Evolutionary conservation across 164 flowering plant genomes (phyloP), one percentile per base, ranked within the genome.

Genomic region (Amborella trichopoda): DNA sequence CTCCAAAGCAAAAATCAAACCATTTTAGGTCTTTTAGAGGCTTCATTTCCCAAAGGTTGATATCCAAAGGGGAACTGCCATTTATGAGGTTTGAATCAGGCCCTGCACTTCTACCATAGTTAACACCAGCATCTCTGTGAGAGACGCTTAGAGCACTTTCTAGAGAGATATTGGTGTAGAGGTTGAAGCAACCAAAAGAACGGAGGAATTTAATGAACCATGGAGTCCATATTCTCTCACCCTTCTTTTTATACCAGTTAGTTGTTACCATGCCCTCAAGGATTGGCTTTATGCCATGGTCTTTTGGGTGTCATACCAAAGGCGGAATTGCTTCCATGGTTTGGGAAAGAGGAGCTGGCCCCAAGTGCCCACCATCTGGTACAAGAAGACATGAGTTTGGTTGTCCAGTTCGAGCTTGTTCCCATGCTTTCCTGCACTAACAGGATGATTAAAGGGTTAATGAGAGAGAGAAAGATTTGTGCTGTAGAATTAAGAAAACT

Each of bases 331-430:
- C 64, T 84, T 91, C 98, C 98, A 87, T 14, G 88, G 96, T 58
- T 64, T 83, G 20, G 96, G 98, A 52, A 91, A 91, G 53, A 91
- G 84, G 68, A 91, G 87, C 73, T 91, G 98, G 37, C 98, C 98
- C 98, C 98, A 91, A 17, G 98, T 91, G 39, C 98, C 96, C 61
- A 91, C 98, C 61, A 91, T 53, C 68, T 80, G 96, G 55, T 91
- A 87, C 64, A 91, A 73, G 71, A 91, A 87, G 59, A 87, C 60
- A 2, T 60, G 66, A 23, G 72, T 74, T 41, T 43, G 75, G 58
- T 50, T 48, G 40, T 77, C 80, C 60, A 91, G 43, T 6, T 75
- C 68, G 58, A 91, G 47, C 58, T 91, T 91, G 67, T 87, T 87
- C 48, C 98, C 98, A 67, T 83, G 98, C 61, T 81, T 91, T 48